Base-by-base conservation (phyloP, 2,329 filamentous ascomycete genomes). In the Knufia petricola region DNA sequence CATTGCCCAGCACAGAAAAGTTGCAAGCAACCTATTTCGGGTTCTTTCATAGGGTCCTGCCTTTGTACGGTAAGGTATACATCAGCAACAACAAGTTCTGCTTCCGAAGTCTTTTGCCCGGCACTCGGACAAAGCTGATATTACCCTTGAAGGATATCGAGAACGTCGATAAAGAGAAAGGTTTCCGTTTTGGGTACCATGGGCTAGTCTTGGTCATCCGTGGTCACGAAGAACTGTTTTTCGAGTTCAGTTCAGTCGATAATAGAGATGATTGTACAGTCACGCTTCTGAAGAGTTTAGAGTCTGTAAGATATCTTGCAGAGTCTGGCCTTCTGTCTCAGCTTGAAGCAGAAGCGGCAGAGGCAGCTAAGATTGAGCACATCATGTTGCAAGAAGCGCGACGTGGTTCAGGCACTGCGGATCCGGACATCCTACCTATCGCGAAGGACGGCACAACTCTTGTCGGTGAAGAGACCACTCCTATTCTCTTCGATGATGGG, bases 31-130 rank as follows among this genome's bases (percentile, higher is more conserved):
- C 87, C 1, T 96, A 92, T 66, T 96, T 88, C 65, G 87, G 86
- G n/a, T 86, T 85, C 61, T 74, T 96, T n/a, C 81, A 94, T 58
- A 81, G 89, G 2, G 87, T 95, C 0, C 67, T 96, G 24, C 92
- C 92, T 2, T 74, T 96, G 1, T 96, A 95, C 60, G 92, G 92
- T 58, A 98, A 96, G 67, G 85, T 96, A 28, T 98, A 98, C 66
- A 82, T 96, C 56, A 89, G 92, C 61, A 81, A 88, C 57, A 79
- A 79, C 19, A 84, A 82, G 50, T 86, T 96, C 55, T 98, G 92
- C 69, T 98, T 95, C 68, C 84, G 92, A 49, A 95, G 89, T 62
- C 70, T 96, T 46, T 72, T 95, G 30, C 87, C 87, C 1, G 89
- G 88, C 1, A 94, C 87, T 2, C 81, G 87, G 49, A 95, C 90